phyloP scores from a whole-genome alignment of 257 asterid species.

The Nicotiana undulata region DNA sequence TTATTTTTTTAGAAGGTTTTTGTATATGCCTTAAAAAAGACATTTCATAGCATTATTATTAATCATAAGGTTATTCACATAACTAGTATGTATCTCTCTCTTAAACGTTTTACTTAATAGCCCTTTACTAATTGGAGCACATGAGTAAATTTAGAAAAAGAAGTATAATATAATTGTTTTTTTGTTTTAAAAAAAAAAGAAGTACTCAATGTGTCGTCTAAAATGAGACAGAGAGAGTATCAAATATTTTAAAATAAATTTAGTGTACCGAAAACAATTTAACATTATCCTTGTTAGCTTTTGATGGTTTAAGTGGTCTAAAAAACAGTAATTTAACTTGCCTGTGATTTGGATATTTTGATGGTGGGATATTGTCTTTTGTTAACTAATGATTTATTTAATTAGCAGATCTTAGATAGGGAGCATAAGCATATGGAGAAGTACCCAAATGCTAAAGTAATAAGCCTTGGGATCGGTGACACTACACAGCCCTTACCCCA shows the following conservation, averaged over 20 bases:
- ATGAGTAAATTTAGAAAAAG: no score
- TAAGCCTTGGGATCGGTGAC: slow-evolving; percentile 89
- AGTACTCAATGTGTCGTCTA: no score
- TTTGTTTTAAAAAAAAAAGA: no score
- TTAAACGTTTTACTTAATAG: no score
- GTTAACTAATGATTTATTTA: background rate
- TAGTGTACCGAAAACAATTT: background rate
- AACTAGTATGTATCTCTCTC: background rate
- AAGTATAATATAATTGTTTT: background rate
- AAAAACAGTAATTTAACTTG: background rate
- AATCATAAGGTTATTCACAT: background rate
- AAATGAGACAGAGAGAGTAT: no score
- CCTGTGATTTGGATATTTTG: background rate
- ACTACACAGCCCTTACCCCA: slow-evolving; percentile 79
- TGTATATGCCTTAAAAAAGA: background rate
- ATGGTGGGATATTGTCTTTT: background rate
- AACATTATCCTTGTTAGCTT: background rate
- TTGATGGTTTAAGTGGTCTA: background rate
- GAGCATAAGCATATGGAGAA: slow-evolving; percentile 46
- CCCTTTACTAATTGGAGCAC: background rate
- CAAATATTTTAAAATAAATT: no score
- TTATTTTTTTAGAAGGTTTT: background rate
- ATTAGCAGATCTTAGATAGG: slow-evolving; percentile 48
- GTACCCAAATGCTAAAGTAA: slow-evolving; percentile 66
- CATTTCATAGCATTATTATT: background rate